phyloP scores from a whole-genome alignment of 768 basidiomycete genomes.

The Amanita pseudoporphyria region DNA sequence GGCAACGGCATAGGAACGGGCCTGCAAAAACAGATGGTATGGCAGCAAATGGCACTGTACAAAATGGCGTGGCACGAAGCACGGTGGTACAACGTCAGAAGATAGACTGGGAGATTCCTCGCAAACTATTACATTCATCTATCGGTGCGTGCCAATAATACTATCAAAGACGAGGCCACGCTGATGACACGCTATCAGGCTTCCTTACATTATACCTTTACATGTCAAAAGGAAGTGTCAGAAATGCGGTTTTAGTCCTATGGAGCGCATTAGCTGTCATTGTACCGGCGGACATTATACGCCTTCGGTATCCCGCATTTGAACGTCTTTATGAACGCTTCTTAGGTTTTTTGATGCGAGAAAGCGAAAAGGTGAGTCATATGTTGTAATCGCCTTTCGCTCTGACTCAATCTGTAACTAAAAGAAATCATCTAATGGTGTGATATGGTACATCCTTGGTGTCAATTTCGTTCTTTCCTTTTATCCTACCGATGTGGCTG shows the following conservation, averaged over 20 bases:
- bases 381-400: neutral
- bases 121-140: conserved; percentile 80
- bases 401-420: neutral
- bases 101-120: conserved; percentile 85
- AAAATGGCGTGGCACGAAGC: conserved; percentile 8
- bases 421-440: conserved; percentile 71
- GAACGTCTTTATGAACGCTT: conserved; percentile 60
- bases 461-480: conserved; percentile 65
- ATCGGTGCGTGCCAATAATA: conserved; percentile 51
- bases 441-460: conserved; percentile 86
- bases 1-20: conserved; percentile 8
- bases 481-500: conserved; percentile 81
- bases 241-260: conserved; percentile 51
- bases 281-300: conserved; percentile 64
- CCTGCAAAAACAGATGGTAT: conserved; percentile 3
- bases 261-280: conserved; percentile 59
- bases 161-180: neutral
- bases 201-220: conserved; percentile 36
- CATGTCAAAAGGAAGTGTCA: conserved; percentile 47
- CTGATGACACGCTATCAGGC: conserved; percentile 17
- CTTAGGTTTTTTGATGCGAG: conserved; percentile 83
- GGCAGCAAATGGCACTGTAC: conserved; percentile 11
- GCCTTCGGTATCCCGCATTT: conserved; percentile 56
- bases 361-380: conserved; percentile 62
- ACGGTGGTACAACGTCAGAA: conserved; percentile 18